phyloP scores from a whole-genome alignment of 164 flowering plant genomes.

The Akebia trifoliata region DNA sequence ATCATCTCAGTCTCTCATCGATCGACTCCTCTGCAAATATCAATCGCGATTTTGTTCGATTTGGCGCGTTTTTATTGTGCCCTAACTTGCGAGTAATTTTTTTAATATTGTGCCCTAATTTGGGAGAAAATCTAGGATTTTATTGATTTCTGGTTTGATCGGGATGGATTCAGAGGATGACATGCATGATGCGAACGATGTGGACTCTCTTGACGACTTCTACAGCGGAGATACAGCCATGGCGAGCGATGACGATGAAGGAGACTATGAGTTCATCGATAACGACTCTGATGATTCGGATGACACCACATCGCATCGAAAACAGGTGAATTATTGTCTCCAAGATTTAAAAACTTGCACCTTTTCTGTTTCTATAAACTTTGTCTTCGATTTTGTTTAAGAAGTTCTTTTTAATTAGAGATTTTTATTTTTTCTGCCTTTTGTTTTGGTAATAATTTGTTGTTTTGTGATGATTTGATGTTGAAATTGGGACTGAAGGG shows the following conservation, averaged over 20 bases:
- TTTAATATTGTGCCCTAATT: slow-evolving; percentile 15
- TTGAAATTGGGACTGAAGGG: no score
- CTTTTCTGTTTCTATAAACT: no score
- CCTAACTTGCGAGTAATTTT: slow-evolving; percentile 6
- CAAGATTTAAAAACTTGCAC: background rate
- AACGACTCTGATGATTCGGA: slow-evolving; percentile 28
- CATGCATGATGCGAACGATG: slow-evolving; percentile 52
- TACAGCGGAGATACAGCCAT: slow-evolving; percentile 34
- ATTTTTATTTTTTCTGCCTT: no score
- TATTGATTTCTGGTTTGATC: background rate
- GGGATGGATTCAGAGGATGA: slow-evolving; percentile 51
- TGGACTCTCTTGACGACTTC: slow-evolving; percentile 49
- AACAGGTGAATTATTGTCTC: slow-evolving; percentile 18
- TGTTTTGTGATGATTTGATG: no score
- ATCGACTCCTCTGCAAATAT: background rate
- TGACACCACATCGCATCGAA: slow-evolving; percentile 16
- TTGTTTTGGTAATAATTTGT: no score
- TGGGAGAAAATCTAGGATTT: background rate
- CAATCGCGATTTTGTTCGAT: background rate
- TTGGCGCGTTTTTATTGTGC: slow-evolving; percentile 3
- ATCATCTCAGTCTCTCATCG: background rate
- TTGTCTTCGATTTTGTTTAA: no score
- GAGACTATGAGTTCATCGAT: slow-evolving; percentile 25
- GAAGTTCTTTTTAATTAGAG: no score
- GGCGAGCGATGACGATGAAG: slow-evolving; percentile 26